Conservation (phyloP, 768 basidiomycete species). For the Naganishia onofrii region DNA sequence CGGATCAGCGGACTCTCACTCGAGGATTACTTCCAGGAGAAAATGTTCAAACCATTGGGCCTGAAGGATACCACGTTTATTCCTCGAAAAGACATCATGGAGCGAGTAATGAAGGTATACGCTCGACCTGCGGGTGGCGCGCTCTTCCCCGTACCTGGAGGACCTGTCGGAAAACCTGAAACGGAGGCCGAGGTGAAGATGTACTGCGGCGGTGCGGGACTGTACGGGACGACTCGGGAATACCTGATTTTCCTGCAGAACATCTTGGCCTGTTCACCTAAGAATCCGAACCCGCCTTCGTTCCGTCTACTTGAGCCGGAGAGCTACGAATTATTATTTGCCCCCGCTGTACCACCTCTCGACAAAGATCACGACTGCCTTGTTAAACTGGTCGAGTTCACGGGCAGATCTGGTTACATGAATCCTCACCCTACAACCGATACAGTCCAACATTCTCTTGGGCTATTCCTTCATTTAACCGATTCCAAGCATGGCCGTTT, state of each 20-base stretch:
- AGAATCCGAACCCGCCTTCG: slow-evolving; percentile 31
- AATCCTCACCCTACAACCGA: slow-evolving; percentile 12
- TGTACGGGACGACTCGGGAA: slow-evolving; percentile 40
- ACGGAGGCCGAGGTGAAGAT: slow-evolving; percentile 32
- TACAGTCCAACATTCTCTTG: slow-evolving; percentile 37
- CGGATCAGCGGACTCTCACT: slow-evolving; percentile 39
- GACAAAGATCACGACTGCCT: slow-evolving; percentile 3
- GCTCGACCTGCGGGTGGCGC: slow-evolving; percentile 10
- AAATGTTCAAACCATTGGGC: slow-evolving; percentile 49
- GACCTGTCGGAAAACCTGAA: slow-evolving; percentile 31
- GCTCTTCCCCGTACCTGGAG: slow-evolving; percentile 27
- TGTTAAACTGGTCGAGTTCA: slow-evolving; percentile 15
- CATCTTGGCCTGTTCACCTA: slow-evolving; percentile 34
- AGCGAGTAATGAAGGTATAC: slow-evolving; percentile 30
- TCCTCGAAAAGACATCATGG: slow-evolving; percentile 33
- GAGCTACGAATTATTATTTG: slow-evolving; percentile 38
- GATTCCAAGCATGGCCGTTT: slow-evolving; percentile 36
- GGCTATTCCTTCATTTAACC: slow-evolving; percentile 33
- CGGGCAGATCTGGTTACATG: slow-evolving; percentile 1
- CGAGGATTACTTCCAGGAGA: slow-evolving; percentile 45
- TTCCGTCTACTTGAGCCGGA: slow-evolving; percentile 31
- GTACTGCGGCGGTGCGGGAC: slow-evolving; percentile 37
- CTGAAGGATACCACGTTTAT: slow-evolving; percentile 42
- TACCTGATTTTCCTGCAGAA: slow-evolving; percentile 41
- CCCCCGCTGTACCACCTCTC: slow-evolving; percentile 14